Conservation (phyloP, 2,329 filamentous ascomycete species). For the Aspergillus nomiae region DNA sequence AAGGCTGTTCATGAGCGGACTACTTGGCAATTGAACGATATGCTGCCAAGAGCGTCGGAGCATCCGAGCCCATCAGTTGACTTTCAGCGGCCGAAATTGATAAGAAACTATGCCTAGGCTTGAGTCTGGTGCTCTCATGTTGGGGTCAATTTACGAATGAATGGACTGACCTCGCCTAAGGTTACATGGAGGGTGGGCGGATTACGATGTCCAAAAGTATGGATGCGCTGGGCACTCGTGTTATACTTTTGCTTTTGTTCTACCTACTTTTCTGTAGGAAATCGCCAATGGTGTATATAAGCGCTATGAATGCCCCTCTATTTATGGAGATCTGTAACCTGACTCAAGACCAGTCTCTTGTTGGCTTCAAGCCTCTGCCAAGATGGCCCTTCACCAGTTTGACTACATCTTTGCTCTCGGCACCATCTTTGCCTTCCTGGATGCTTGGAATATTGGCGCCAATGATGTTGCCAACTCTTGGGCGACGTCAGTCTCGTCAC, state of each 20-base stretch:
- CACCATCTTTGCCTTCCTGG: slow-evolving; percentile 24
- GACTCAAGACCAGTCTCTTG: too few relatives aligned
- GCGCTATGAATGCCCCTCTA: background rate
- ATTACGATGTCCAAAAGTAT: background rate
- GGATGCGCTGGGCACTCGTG: background rate
- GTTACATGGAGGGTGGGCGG: background rate
- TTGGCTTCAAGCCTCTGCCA: background rate
- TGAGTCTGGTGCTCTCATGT: background rate
- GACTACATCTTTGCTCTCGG: slow-evolving; percentile 22
- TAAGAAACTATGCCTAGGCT: background rate
- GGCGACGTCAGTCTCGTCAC: slow-evolving; percentile 23
- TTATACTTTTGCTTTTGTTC: background rate
- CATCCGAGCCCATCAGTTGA: slow-evolving; percentile 1
- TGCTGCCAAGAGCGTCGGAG: slow-evolving; percentile 3
- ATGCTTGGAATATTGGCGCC: slow-evolving; percentile 24
- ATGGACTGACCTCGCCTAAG: background rate
- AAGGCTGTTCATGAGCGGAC: background rate
- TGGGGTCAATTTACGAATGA: background rate
- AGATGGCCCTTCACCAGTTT: slow-evolving; percentile 20
- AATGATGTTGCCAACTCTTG: slow-evolving; percentile 25
- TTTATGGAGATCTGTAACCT: background rate
- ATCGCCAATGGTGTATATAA: slow-evolving; percentile 10
- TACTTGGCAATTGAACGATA: slow-evolving; percentile 3
- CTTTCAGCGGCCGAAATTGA: background rate
- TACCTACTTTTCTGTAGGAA: background rate